These are phyloP conservation scores for Marchantia paleacea DNA, from an alignment of 225 moss, liverwort and hornwort species.

Conservation along the genomic window DNA sequence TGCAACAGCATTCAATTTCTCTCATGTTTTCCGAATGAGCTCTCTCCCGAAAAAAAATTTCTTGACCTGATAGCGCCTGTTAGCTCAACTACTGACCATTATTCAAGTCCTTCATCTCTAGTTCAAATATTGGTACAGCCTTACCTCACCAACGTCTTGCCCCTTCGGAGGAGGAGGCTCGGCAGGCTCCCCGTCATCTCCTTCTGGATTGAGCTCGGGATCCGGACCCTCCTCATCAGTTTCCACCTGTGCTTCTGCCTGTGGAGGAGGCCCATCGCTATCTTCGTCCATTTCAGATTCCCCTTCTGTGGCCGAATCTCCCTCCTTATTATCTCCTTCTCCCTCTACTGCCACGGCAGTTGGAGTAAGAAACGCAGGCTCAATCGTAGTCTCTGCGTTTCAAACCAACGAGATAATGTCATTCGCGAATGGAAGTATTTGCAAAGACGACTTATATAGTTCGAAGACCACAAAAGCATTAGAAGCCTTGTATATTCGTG, in stretches of 20 bases:
- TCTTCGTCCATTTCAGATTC: conserved; percentile 50
- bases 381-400: background rate
- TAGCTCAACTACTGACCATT: no score
- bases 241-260: conserved; percentile 45
- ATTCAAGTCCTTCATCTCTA: no score
- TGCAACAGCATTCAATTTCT: no score
- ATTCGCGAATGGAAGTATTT: background rate
- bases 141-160: conserved; percentile 79
- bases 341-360: background rate
- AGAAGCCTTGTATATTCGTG: no score
- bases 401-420: background rate
- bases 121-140: background rate
- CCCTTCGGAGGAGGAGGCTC: conserved; percentile 66
- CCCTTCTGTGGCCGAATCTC: conserved; percentile 32
- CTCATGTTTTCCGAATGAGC: no score
- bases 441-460: no score
- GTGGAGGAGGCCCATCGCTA: conserved; percentile 59
- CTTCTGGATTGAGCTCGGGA: conserved; percentile 50
- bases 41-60: no score
- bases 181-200: conserved; percentile 49
- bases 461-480: no score
- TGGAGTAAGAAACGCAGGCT: conserved; percentile 9
- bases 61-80: no score
- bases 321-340: conserved; percentile 6
- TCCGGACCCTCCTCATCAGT: conserved; percentile 84